phyloP scores from a whole-genome alignment of 257 asterid genomes.

The Dorcoceras hygrometricum region DNA sequence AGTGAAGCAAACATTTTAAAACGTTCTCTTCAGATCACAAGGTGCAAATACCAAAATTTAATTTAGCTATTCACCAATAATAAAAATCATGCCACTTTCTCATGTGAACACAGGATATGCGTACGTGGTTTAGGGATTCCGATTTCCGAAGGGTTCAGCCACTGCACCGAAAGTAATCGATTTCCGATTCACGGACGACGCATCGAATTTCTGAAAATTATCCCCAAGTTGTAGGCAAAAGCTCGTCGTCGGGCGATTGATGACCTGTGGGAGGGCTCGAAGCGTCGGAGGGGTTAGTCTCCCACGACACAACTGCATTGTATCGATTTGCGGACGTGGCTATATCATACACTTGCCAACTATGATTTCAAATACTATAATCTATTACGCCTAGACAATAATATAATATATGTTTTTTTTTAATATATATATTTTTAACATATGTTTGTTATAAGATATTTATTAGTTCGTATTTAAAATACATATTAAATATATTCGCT shows the following conservation, averaged over 20 bases:
- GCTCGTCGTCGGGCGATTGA: not conserved
- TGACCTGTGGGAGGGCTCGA: not conserved
- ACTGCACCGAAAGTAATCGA: not conserved
- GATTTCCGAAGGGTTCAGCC: not conserved
- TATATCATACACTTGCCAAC: not conserved
- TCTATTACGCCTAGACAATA: too few species aligned
- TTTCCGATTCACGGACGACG: not conserved
- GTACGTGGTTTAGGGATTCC: not conserved
- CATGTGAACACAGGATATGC: not conserved
- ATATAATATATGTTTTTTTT: too few species aligned
- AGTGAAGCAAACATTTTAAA: too few species aligned
- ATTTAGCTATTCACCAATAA: not conserved
- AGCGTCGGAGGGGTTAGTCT: too few species aligned
- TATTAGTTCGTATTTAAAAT: too few species aligned
- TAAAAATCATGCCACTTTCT: not conserved
- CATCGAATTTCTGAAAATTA: not conserved
- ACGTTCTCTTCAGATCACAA: not conserved
- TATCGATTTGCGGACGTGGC: not conserved
- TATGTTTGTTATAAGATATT: too few species aligned
- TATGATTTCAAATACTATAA: too few species aligned
- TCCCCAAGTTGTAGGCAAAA: not conserved
- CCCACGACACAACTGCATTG: too few species aligned
- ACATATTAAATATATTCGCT: too few species aligned
- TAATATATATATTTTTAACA: too few species aligned
- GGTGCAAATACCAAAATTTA: not conserved